Evolutionary conservation across 2,329 filamentous ascomycete genomes (phyloP), one percentile per base, ranked within the genome.

Genomic region (Didymella pomorum): DNA sequence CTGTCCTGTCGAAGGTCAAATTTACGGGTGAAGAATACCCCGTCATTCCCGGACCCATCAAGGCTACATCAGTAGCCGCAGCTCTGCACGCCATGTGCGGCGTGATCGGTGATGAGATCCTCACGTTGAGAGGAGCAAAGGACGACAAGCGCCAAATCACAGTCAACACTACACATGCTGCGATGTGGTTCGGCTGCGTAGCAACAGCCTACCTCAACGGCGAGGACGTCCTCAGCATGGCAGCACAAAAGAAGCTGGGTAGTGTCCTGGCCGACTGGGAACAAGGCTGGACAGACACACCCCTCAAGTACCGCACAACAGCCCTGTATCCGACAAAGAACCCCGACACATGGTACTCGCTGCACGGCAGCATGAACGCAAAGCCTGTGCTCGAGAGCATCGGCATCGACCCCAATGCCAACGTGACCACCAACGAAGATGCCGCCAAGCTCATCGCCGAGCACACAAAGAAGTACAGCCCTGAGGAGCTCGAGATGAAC

Each of bases 361-460:
- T 85, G 0, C 81, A 85, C 52, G 83, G 83, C 5, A 83, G 79
- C 0, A 72, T 85, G 43, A 68, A 82, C 33, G 78, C 81, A 0
- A 66, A 69, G 2, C 74, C 77, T 2, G 79, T 80, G 0, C 74
- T 84, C 1, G 64, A 72, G 25, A 77, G 79, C n/a, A 79, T 84
- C 42, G 81, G 80, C 4, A 76, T 85, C 48, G 71, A 81, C 50
- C 71, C 76, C 0, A 64, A 49, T 4, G 47, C 53, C 3, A 53
- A 51, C 1, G 53, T 57, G 9, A 56, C 46, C 2, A 56, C 51
- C 20, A 67, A 61, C 46, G 62, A 69, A 28, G 67, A 65, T 25
- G 70, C 68, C 2, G 67, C 69, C 21, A 68, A 69, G 18, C 45
- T 66, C 28, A 66, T 67, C 41, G 58, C 61, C 3, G 41, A 60